Evolutionary conservation across 2,329 filamentous ascomycete genomes (phyloP), one percentile per base, ranked within the genome.

Genomic region (Aspergillus pseudonomiae): DNA sequence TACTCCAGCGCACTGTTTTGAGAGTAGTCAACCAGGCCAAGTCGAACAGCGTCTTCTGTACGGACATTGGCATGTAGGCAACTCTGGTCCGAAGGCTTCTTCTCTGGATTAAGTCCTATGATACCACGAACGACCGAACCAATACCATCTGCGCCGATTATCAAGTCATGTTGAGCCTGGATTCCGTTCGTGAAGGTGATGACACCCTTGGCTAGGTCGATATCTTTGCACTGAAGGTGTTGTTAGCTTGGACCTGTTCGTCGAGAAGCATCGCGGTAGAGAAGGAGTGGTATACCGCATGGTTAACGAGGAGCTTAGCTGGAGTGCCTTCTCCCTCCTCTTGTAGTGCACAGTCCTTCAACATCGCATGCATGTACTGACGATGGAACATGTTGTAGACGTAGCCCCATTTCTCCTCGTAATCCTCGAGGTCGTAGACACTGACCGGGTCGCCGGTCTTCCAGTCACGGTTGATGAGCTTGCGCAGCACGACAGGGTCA

Each of bases 311-410:
- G 2, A 90, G 71, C 65, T 78, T 82, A 0, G 80, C 86, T 0
- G 88, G 86, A 1, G 64, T 74, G 0, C 88, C 88, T 46, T 82
- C 78, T 0, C 88, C 87, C 52, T 82, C 79, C 9, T 72, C 69
- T 19, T 83, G 81, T 64, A 86, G 61, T 0, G 88, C 88, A 57
- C 81, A 79, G 24, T 89, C 86, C 78, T 84, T 88, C 28, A 91
- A 74, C 87, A 90, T 90, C 7, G 79, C 72, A 68, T 91, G 89
- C 88, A 91, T 90, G 65, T 90, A 83, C 70, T 89, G 86, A 0
- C 88, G 81, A 70, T 91, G 88, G 68, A 91, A 91, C 86, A 89
- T 89, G 74, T 90, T 88, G 73, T 90, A 89, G 0, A 85, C 83
- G 74, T 86, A 84, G 14, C 88, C 88, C 88, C 88, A 91, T 60